Conservation (phyloP, 73 alveolate genomes). For the Loxodes magnus region DNA sequence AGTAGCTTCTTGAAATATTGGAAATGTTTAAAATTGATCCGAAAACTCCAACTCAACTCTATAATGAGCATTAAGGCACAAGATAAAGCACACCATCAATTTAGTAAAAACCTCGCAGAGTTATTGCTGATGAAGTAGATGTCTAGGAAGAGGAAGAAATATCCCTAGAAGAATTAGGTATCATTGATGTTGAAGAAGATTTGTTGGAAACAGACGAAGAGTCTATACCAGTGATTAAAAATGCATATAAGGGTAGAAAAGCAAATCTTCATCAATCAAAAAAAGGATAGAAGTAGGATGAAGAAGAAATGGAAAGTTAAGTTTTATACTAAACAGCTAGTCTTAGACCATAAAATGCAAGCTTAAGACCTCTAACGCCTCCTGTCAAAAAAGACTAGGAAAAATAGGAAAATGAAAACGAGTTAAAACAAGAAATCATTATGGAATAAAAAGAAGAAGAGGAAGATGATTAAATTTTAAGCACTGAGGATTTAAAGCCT, state of each 20-base stretch:
- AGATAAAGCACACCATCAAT: neutral
- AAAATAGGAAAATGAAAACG: too few species aligned
- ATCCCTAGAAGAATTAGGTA: slow-evolving; percentile 13
- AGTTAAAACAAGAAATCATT: too few species aligned
- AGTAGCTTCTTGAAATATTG: neutral
- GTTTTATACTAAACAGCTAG: too few species aligned
- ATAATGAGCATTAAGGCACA: slow-evolving; percentile 1
- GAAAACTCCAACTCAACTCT: slow-evolving; percentile 4
- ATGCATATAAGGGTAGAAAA: slow-evolving; percentile 4
- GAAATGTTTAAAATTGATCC: neutral
- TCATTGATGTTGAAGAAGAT: slow-evolving; percentile 13
- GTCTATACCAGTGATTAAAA: slow-evolving; percentile 10
- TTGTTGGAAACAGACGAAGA: slow-evolving; percentile 14
- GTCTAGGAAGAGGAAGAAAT: slow-evolving; percentile 9
- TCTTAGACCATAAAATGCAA: too few species aligned
- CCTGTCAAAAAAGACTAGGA: too few species aligned
- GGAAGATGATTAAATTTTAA: too few species aligned
- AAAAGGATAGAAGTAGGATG: too few species aligned
- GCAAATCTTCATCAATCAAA: slow-evolving; percentile 2
- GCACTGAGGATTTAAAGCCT: too few species aligned
- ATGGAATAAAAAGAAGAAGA: too few species aligned
- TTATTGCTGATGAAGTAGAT: slow-evolving; percentile 5
- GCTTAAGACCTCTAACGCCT: too few species aligned
- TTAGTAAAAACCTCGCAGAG: too few species aligned
- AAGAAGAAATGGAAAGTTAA: too few species aligned